Percentiles rank a stretch among this genome's conserved stretches.
Conservation (phyloP, 1,139 yeast genomes). For the Blastobotrys arbuscula region DNA sequence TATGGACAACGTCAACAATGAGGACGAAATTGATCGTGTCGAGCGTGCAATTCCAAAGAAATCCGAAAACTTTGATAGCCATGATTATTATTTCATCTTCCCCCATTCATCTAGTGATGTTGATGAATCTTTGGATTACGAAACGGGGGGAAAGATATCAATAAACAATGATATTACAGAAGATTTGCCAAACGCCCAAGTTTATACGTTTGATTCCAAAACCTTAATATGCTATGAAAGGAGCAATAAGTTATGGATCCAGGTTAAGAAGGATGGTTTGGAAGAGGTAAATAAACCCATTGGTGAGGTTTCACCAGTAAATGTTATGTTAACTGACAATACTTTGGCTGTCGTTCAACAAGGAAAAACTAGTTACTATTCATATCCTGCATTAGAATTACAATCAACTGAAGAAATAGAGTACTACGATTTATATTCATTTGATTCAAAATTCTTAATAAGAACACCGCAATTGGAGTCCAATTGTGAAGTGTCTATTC, state of each 20-base stretch:
- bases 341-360: neutral
- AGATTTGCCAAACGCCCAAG: neutral
- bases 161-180: neutral
- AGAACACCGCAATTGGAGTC: neutral
- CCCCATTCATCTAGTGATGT: slow-evolving; percentile 3
- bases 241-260: neutral
- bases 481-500: neutral
- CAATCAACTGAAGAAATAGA: neutral
- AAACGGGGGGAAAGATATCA: neutral
- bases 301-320: neutral
- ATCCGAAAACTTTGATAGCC: neutral
- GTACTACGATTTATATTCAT: neutral
- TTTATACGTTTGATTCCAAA: neutral
- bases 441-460: neutral
- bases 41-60: neutral
- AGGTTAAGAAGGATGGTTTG: neutral
- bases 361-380: neutral
- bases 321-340: neutral
- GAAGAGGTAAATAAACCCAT: neutral
- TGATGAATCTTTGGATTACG: neutral
- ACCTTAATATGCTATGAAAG: neutral
- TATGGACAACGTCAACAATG: neutral
- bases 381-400: neutral
- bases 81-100: neutral
- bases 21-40: neutral